Conservation (phyloP, 1,284 basidiomycete species). For the Cutaneotrichosporon daszewskae region DNA sequence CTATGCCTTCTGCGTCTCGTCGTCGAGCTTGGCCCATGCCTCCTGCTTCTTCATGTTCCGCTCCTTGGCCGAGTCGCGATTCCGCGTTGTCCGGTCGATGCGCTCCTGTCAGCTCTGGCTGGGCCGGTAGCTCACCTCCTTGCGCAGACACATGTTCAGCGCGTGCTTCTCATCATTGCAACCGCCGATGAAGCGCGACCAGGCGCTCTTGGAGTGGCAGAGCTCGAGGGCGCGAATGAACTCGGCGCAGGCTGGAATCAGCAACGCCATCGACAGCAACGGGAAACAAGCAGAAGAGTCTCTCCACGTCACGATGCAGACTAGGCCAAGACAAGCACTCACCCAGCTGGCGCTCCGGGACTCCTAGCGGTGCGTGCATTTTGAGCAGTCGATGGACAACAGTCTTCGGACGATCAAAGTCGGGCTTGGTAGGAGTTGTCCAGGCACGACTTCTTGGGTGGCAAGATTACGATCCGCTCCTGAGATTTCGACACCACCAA, state of each 20-base stretch:
- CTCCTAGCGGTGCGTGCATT: constrained; percentile 44
- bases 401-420: not conserved
- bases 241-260: constrained; percentile 37
- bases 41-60: constrained; percentile 47
- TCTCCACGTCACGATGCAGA: not conserved
- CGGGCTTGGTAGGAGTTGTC: too few species aligned
- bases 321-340: constrained; percentile 11
- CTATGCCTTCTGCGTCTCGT: too few species aligned
- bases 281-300: not conserved
- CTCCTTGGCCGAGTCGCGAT: constrained; percentile 62
- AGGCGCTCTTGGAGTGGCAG: constrained; percentile 37
- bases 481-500: not conserved
- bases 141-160: constrained; percentile 65
- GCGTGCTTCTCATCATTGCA: constrained; percentile 68
- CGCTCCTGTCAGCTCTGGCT: constrained; percentile 51
- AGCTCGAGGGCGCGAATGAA: constrained; percentile 41
- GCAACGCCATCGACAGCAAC: not conserved
- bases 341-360: constrained; percentile 40
- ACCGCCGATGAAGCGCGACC: constrained; percentile 28
- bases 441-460: too few species aligned
- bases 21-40: constrained; percentile 35
- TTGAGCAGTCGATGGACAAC: not conserved
- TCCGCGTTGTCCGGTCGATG: constrained; percentile 60
- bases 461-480: not conserved
- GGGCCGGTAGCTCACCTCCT: constrained; percentile 57